These are phyloP conservation scores for Pilasporangium apinafurcum DNA, from an alignment of 352 stramenopile species.

Conservation along the genomic window DNA sequence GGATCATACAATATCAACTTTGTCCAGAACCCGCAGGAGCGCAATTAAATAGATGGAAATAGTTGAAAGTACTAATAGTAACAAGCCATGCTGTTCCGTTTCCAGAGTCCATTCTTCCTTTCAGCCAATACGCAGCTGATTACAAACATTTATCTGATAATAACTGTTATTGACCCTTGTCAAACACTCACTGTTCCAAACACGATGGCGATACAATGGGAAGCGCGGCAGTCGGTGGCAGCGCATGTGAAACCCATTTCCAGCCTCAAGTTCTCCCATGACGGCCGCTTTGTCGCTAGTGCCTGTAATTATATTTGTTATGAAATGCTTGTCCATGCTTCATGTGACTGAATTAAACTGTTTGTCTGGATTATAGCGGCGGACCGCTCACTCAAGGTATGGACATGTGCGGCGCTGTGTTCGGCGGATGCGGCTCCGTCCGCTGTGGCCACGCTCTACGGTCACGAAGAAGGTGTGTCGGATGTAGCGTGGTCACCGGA, in stretches of 20 bases:
- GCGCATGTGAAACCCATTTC: constrained; percentile 71
- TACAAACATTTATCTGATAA: no score
- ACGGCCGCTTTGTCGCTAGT: constrained; percentile 48
- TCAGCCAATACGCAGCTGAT: no score
- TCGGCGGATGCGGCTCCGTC: not conserved
- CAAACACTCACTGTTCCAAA: no score
- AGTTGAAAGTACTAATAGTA: not conserved
- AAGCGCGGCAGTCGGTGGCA: constrained; percentile 4
- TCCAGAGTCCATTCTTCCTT: no score
- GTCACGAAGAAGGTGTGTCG: constrained; percentile 93
- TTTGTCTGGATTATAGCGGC: constrained; percentile 29
- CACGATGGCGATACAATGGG: no score
- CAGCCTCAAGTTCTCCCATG: constrained; percentile 60
- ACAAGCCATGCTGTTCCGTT: no score
- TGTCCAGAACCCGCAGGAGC: constrained; percentile 40
- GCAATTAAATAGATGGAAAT: constrained; percentile 1
- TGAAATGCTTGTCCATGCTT: not conserved
- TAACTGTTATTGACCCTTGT: no score
- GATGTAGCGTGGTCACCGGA: constrained; percentile 90
- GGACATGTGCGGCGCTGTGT: constrained; percentile 24
- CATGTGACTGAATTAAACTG: not conserved
- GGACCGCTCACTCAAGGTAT: constrained; percentile 77
- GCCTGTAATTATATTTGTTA: constrained; percentile 32
- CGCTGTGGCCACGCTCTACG: constrained; percentile 38
- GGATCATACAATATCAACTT: constrained; percentile 98